phyloP scores from a whole-genome alignment of 2,329 filamentous ascomycete species.

The Cadophora sp. region DNA sequence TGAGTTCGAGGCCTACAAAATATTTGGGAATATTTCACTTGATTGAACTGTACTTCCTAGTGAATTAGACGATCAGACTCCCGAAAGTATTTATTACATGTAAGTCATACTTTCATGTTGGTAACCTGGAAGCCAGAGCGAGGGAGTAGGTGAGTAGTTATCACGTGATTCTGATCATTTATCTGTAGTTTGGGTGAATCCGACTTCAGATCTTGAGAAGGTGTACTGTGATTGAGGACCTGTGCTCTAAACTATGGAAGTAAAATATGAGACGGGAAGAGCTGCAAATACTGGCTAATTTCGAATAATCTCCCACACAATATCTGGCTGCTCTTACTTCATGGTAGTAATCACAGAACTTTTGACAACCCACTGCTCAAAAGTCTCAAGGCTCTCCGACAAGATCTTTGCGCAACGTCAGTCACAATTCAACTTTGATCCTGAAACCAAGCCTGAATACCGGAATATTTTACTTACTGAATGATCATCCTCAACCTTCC shows the following conservation, averaged over 20 bases:
- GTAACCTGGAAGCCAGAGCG: too few relatives aligned
- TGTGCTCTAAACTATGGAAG: not conserved
- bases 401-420: slow-evolving; percentile 12
- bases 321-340: slow-evolving; percentile 11
- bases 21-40: not conserved
- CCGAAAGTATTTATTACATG: too few relatives aligned
- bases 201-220: not conserved
- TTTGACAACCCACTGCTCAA: slow-evolving; percentile 23
- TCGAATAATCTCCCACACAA: not conserved
- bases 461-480: slow-evolving; percentile 12
- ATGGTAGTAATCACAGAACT: slow-evolving; percentile 23
- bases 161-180: not conserved
- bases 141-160: not conserved
- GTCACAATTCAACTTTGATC: not conserved
- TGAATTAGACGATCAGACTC: too few relatives aligned
- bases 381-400: slow-evolving; percentile 18
- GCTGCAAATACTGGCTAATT: not conserved
- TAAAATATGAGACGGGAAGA: too few relatives aligned
- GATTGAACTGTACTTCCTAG: not conserved
- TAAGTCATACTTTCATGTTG: too few relatives aligned
- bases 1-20: not conserved
- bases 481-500: slow-evolving; percentile 23
- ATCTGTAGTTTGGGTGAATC: not conserved
- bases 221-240: not conserved
- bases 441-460: not conserved